Conservation (phyloP, 1,284 basidiomycete species). For the Chondrostereum purpureum region DNA sequence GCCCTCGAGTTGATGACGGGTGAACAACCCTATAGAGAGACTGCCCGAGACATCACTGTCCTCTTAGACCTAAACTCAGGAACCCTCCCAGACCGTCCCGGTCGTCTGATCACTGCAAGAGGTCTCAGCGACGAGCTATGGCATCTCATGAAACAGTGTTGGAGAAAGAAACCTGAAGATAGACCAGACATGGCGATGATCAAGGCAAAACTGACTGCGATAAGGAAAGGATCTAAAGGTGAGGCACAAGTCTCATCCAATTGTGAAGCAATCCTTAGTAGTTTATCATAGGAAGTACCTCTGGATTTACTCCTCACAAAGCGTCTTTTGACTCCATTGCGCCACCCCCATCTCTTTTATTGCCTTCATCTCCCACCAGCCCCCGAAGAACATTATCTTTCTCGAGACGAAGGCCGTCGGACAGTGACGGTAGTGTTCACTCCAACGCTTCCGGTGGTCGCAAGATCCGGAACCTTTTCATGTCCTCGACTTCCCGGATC, state of each 20-base stretch:
- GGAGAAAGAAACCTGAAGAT: conserved; percentile 27
- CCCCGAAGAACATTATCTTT: background rate
- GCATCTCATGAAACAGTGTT: conserved; percentile 32
- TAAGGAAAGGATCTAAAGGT: conserved; percentile 12
- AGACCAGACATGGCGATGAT: conserved; percentile 32
- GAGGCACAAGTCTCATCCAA: too few species aligned
- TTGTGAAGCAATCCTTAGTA: too few species aligned
- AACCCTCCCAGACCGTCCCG: conserved; percentile 26
- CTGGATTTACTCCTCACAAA: too few species aligned
- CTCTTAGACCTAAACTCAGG: conserved; percentile 23
- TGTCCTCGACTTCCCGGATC: background rate
- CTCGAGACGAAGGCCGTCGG: background rate
- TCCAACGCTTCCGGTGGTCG: background rate
- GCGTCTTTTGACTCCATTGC: background rate
- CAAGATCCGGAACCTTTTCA: background rate
- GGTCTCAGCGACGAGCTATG: conserved; percentile 33
- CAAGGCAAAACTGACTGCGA: conserved; percentile 17
- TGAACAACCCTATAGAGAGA: conserved; percentile 26
- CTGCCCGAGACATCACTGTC: conserved; percentile 24
- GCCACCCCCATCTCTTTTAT: background rate
- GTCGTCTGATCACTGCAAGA: conserved; percentile 15
- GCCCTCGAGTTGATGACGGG: conserved; percentile 37
- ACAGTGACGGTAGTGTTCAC: background rate
- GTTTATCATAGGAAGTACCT: too few species aligned
- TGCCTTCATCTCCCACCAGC: conserved; percentile 2